Base-by-base conservation (phyloP, 768 basidiomycete species). In the Rubroboletus pulcherrimus region DNA sequence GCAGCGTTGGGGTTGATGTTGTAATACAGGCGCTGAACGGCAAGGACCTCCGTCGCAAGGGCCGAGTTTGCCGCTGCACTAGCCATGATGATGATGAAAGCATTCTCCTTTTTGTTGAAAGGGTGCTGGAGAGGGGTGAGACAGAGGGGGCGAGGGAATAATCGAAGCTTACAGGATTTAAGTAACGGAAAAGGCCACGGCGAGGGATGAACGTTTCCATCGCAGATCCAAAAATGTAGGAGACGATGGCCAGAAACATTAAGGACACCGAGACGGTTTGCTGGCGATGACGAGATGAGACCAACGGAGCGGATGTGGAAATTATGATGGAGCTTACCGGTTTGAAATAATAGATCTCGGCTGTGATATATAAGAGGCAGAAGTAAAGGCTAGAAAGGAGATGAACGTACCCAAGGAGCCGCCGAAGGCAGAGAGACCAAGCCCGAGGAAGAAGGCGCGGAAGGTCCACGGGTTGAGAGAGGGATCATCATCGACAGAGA, bases 271-370 rank as follows among this genome's bases (percentile, higher is more conserved):
- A 29, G 29, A 82, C 68, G 0, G 78, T 80, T 81, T 81, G 81
- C 81, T 82, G 45, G 17, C 2, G 35, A 41, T 10, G 11, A 33
- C 15, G 56, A 50, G 14, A 40, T 59, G 14, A 57, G 30, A 46
- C 7, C 9, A 24, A 19, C 14, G 14, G 34, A 8, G 31, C 68
- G 3, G 14, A 24, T 24, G 15, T 19, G 14, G 11, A 15, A 17
- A 17, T 15, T 5, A 35, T 15, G 38, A 34, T 9, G 9, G 14
- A 11, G 11, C 54, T 54, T 61, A 79, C 81, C 4, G 81, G 81
- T 66, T 83, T 82, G 67, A 82, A 84, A 63, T 83, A 84, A 64
- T 82, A 83, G 29, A 84, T 83, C 59, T 84, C 76, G 34, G 81
- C 80, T 81, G 52, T 17, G 34, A 26, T 24, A 24, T 26, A 24